Percentiles rank a stretch among this genome's conserved stretches.
phyloP scores from a whole-genome alignment of 2,329 filamentous ascomycete species.

The Fulvia fulva region DNA sequence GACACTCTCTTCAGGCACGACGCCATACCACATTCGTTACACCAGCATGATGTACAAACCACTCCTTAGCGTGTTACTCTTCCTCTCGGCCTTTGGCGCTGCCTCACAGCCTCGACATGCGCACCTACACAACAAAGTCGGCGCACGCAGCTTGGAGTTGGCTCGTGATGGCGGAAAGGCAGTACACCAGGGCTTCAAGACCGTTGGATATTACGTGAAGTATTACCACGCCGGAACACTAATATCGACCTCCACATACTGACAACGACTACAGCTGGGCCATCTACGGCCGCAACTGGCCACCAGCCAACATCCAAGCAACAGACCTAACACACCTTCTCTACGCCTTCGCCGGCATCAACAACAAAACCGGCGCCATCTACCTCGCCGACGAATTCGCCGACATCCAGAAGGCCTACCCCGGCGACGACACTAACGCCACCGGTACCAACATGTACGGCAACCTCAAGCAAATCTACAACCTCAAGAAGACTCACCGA shows the following conservation, averaged over 20 bases:
- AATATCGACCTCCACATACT: no score
- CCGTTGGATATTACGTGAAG: slow-evolving; percentile 71
- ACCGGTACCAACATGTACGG: slow-evolving; percentile 56
- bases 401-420: slow-evolving; percentile 65
- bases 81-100: slow-evolving; percentile 3
- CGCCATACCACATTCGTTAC: neutral
- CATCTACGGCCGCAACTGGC: slow-evolving; percentile 71
- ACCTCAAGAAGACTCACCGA: slow-evolving; percentile 70
- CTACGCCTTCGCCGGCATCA: slow-evolving; percentile 85
- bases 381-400: slow-evolving; percentile 64
- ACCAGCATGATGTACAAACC: neutral
- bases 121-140: slow-evolving; percentile 12
- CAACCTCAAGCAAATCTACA: slow-evolving; percentile 68
- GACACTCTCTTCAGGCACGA: neutral
- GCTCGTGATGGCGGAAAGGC: slow-evolving; percentile 6
- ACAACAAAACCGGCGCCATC: slow-evolving; percentile 72
- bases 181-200: slow-evolving; percentile 50
- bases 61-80: neutral
- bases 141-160: neutral
- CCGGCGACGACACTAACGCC: slow-evolving; percentile 57
- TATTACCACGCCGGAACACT: no score
- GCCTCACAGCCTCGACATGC: slow-evolving; percentile 7
- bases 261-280: slow-evolving; percentile 22
- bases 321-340: slow-evolving; percentile 81
- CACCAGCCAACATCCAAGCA: slow-evolving; percentile 72